Base-by-base conservation (phyloP, 163 green algal genomes). In the Volvox carteri region DNA sequence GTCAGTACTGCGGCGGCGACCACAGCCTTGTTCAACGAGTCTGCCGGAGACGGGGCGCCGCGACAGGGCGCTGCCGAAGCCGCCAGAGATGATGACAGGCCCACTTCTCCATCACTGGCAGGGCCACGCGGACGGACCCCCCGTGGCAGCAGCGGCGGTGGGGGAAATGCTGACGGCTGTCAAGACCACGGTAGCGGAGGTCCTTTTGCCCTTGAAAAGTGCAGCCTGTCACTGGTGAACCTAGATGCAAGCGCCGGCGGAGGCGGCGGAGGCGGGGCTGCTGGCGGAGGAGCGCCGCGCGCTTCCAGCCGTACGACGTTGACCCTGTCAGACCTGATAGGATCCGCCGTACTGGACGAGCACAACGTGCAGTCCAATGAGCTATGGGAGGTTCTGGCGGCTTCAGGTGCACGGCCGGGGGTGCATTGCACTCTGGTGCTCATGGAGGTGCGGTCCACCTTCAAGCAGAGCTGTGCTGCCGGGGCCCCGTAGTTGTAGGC, bases 371-470 rank as follows among this genome's bases (percentile, higher is more conserved):
- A 30, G 18, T 41, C 37, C 21, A 52, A 25, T 28, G 78, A 86
- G 78, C 58, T 86, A 39, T 86, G 78, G 78, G 58, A 86, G 78
- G 78, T 86, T 56, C 39, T 86, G 78, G 12, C 41, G 58, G 56
- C 78, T 39, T n/a, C 58, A 41, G 78, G 78, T 39, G 78, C 78
- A 25, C 52, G 41, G 41, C 78, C 78, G 78, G 78, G 78, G 37
- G 37, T 60, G 25, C 44, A 86, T 41, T 86, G 78, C 39, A 86
- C 58, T 30, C n/a, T 86, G 41, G 78, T 86, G 35, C 42, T 86
- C 58, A 86, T 86, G 78, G 78, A 86, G 78, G 78, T 86, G 67
- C 5, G 54, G 25, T 65, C n/a, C n/a, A n/a, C n/a, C n/a, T n/a
- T n/a, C n/a, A n/a, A n/a, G n/a, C n/a, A n/a, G n/a, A n/a, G n/a